phyloP scores from a whole-genome alignment of 257 asterid genomes.

The Linaria vulgaris region DNA sequence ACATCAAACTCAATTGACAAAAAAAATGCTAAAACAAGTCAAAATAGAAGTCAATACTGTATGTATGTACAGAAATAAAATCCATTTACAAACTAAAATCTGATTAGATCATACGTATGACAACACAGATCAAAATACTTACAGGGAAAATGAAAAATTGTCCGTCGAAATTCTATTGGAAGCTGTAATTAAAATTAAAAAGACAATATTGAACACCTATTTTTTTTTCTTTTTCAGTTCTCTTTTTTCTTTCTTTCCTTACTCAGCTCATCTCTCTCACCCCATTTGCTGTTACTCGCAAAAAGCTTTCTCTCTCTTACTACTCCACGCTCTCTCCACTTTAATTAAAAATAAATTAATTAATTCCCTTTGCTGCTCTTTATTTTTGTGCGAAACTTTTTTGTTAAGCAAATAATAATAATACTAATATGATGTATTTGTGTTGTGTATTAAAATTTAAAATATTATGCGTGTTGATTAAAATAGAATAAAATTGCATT shows the following conservation, averaged over 20 bases:
- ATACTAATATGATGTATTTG: too few species aligned
- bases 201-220: constrained; percentile 35
- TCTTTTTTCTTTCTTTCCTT: constrained; percentile 24
- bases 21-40: constrained; percentile 26
- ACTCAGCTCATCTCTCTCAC: constrained; percentile 28
- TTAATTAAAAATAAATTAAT: neutral
- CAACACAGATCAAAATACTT: constrained; percentile 12
- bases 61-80: constrained; percentile 8
- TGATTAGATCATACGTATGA: constrained; percentile 21
- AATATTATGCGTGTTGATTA: neutral
- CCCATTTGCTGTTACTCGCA: constrained; percentile 42
- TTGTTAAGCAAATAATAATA: too few species aligned
- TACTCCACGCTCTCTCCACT: constrained; percentile 16
- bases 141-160: constrained; percentile 28
- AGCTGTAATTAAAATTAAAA: constrained; percentile 22
- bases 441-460: neutral
- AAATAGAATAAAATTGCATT: neutral
- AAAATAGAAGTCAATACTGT: constrained; percentile 27
- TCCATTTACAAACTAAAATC: neutral
- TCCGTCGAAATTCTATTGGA: constrained; percentile 21
- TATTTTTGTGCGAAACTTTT: constrained; percentile 10
- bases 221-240: constrained; percentile 30
- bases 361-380: constrained; percentile 24
- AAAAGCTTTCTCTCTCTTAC: constrained; percentile 27
- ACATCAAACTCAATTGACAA: neutral